Evolutionary conservation across 352 stramenopile species (phyloP).

Genomic region (Phytophthora idaei): DNA sequence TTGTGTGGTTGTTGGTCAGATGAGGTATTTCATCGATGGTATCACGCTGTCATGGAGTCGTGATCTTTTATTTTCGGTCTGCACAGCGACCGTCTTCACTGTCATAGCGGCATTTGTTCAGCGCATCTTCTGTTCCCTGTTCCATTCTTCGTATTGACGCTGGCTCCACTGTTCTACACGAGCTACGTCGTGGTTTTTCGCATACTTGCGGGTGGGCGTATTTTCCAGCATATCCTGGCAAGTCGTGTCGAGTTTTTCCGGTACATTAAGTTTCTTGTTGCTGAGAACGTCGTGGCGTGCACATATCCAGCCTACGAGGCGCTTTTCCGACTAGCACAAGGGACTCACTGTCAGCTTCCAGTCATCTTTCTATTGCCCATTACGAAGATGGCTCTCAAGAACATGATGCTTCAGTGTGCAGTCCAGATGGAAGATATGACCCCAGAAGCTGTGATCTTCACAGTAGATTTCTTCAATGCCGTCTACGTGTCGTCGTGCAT

Average conservation of each 20-base stretch:
- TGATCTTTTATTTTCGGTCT: conserved; percentile 1
- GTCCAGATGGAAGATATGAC: conserved; percentile 21
- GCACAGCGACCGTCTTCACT: not conserved
- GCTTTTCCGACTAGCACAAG: conserved; percentile 8
- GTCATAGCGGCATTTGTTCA: conserved; percentile 1
- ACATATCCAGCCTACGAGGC: conserved; percentile 26
- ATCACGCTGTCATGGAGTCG: not conserved
- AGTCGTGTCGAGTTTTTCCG: conserved; percentile 12
- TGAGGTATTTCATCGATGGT: conserved; percentile 8
- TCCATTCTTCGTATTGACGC: conserved; percentile 11
- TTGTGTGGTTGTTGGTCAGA: not conserved
- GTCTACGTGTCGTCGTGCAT: conserved; percentile 30
- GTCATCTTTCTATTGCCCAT: conserved; percentile 24
- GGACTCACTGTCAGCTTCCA: conserved; percentile 11
- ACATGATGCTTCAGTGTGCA: conserved; percentile 6
- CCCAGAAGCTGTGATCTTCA: conserved; percentile 25
- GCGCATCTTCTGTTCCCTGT: conserved; percentile 12
- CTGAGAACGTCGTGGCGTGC: conserved; percentile 11
- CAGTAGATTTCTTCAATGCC: conserved; percentile 29
- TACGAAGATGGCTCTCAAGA: conserved; percentile 30
- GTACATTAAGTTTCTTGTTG: conserved; percentile 16
- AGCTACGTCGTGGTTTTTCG: conserved; percentile 4
- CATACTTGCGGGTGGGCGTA: not conserved
- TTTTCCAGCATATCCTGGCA: conserved; percentile 4
- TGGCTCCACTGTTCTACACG: conserved; percentile 7